Conservation (phyloP, 2,329 filamentous ascomycete species). For the Rhynchosporium secalis region DNA sequence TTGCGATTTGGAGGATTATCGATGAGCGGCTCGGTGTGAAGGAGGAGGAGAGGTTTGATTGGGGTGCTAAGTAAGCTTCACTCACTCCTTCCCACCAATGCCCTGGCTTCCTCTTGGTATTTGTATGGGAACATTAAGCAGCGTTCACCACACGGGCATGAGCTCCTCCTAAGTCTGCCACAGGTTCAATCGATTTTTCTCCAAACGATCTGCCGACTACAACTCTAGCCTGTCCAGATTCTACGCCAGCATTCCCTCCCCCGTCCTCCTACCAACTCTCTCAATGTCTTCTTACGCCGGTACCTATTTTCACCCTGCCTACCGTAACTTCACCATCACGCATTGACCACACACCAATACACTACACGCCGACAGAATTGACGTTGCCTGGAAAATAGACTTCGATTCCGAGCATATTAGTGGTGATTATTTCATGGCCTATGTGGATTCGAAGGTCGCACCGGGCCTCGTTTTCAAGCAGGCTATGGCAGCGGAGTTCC, state of each 20-base stretch:
- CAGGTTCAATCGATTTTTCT: constrained; percentile 27
- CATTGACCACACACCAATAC: constrained; percentile 11
- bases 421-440: constrained; percentile 36
- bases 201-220: constrained; percentile 29
- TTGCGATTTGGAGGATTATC: constrained; percentile 44
- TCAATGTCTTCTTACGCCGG: constrained; percentile 44
- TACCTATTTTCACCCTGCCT: constrained; percentile 48
- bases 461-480: constrained; percentile 23
- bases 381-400: constrained; percentile 22
- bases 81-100: not conserved
- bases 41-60: constrained; percentile 41
- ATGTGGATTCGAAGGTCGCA: constrained; percentile 21
- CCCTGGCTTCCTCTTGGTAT: not conserved
- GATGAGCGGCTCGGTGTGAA: constrained; percentile 44
- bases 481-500: constrained; percentile 33
- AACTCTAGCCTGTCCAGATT: constrained; percentile 41
- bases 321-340: constrained; percentile 37
- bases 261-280: constrained; percentile 41
- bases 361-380: constrained; percentile 10
- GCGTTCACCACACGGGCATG: not conserved
- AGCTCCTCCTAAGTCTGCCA: not conserved
- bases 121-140: not conserved
- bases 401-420: constrained; percentile 34
- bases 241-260: constrained; percentile 43
- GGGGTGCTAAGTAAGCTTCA: constrained; percentile 39